Base-by-base conservation (phyloP, 306 rosid genomes). In the Lathyrus aphaca region DNA sequence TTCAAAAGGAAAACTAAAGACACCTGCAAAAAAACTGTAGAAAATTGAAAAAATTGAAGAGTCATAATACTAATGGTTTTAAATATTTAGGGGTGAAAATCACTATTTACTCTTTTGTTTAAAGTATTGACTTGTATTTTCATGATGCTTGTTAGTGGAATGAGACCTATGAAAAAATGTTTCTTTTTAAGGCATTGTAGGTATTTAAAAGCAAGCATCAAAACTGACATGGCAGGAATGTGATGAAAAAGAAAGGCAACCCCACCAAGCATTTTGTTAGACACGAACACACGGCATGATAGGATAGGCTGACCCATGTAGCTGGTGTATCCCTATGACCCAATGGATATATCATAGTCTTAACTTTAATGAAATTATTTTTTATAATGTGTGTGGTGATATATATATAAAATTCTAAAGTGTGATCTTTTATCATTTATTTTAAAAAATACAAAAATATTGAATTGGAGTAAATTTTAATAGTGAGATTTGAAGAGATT, bases 161-260 rank as follows among this genome's bases (percentile, higher is more conserved):
- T 29, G 44, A 35, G 79, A 49, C 80, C 80, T 39, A 56, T 16
- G 73, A 80, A 76, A 61, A 50, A 12, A 66, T 56, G 56, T 81
- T 78, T 66, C 81, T 74, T 60, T 69, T 66, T 69, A n/a, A 60
- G 42, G 87, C 10, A 64, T 4, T 25, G 51, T 55, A 61, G 74
- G 76, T 27, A 64, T 71, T 82, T 73, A 75, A 56, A 74, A 69
- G 66, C 79, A 66, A 61, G 58, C 83, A 80, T 61, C 18, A 13
- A 32, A 46, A 59, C 87, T 83, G 80, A 68, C 70, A 72, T 39
- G 13, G 70, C 76, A 80, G 69, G 86, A 89, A 82, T 85, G 80
- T 72, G 59, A 68, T 72, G 89, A 89, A 80, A 86, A 77, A 63
- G 86, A 86, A 80, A 79, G 80, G 68, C 71, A 80, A 66, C 74